Conservation (phyloP, 1,284 basidiomycete species). For the Ceratobasidium sp. region DNA sequence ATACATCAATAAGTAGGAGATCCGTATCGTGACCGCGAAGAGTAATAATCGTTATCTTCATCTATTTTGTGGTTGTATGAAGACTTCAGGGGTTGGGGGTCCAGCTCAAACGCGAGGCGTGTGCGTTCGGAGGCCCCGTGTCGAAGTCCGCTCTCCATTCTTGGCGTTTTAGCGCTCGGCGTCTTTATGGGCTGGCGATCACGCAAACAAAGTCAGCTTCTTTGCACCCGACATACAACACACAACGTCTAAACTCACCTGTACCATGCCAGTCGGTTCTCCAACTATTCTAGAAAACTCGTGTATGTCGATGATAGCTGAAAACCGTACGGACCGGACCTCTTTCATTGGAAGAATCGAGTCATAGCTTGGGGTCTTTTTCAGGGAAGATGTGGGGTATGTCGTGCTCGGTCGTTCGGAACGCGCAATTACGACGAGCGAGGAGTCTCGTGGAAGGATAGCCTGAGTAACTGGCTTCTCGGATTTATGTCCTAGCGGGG, state of each 20-base stretch:
- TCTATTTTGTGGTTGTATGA: conserved; percentile 35
- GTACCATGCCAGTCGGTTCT: conserved; percentile 36
- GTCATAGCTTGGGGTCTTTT: conserved; percentile 41
- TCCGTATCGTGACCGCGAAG: conserved; percentile 33
- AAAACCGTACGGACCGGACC: conserved; percentile 33
- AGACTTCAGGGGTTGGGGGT: conserved; percentile 32
- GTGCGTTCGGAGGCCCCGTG: conserved; percentile 7
- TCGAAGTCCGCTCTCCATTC: conserved; percentile 22
- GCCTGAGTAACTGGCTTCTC: conserved; percentile 20
- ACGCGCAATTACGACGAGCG: conserved; percentile 28
- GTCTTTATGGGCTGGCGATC: conserved; percentile 20
- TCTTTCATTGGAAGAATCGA: conserved; percentile 38
- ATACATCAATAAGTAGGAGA: conserved; percentile 8
- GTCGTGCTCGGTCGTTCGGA: conserved; percentile 33
- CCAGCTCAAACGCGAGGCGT: conserved; percentile 25
- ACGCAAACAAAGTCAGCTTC: background rate
- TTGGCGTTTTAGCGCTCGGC: conserved; percentile 37
- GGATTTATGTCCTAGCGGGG: background rate
- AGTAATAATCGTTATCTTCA: conserved; percentile 39
- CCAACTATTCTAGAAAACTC: conserved; percentile 39
- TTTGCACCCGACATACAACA: background rate
- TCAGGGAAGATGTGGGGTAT: conserved; percentile 32
- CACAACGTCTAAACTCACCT: conserved; percentile 24
- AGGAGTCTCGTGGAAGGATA: conserved; percentile 22
- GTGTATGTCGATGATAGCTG: conserved; percentile 42